Conservation (phyloP, 306 rosid species). For the Gastrolobium bilobum region DNA sequence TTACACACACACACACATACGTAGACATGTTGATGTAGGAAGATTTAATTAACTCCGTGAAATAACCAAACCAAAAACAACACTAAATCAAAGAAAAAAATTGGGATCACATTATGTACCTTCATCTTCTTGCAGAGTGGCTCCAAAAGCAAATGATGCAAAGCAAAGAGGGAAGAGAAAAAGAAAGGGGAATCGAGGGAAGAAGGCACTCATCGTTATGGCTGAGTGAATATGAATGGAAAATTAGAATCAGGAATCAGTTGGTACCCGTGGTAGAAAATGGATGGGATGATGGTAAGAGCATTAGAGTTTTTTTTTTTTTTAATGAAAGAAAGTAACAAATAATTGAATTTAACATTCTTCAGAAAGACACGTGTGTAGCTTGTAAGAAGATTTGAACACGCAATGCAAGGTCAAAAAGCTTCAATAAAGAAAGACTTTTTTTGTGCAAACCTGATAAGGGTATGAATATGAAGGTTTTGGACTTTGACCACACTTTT, state of each 20-base stretch:
- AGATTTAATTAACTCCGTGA: not conserved
- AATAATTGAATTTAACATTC: not conserved
- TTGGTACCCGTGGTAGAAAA: too few species aligned
- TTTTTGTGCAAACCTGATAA: not conserved
- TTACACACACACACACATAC: too few species aligned
- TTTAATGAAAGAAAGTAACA: too few species aligned
- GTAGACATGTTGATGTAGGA: not conserved
- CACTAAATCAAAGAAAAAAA: not conserved
- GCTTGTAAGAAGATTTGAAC: not conserved
- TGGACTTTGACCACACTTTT: not conserved
- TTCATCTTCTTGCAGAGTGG: slow-evolving; percentile 44
- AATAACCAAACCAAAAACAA: not conserved
- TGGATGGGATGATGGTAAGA: not conserved
- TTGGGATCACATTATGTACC: not conserved
- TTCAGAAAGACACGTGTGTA: too few species aligned
- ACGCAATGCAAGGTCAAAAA: not conserved
- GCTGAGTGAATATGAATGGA: not conserved
- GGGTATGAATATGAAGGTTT: not conserved
- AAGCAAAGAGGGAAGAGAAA: slow-evolving; percentile 3
- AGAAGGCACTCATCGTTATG: not conserved
- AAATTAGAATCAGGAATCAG: not conserved
- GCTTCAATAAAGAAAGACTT: too few species aligned
- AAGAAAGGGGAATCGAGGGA: not conserved
- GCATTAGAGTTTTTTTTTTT: too few species aligned
- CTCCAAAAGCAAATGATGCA: slow-evolving; percentile 31